A percentile compares a stretch with the other conserved stretches of the same genome.
Evolutionary conservation across 176 grass and related monocot species (phyloP).

Genomic region (Avena insularis): DNA sequence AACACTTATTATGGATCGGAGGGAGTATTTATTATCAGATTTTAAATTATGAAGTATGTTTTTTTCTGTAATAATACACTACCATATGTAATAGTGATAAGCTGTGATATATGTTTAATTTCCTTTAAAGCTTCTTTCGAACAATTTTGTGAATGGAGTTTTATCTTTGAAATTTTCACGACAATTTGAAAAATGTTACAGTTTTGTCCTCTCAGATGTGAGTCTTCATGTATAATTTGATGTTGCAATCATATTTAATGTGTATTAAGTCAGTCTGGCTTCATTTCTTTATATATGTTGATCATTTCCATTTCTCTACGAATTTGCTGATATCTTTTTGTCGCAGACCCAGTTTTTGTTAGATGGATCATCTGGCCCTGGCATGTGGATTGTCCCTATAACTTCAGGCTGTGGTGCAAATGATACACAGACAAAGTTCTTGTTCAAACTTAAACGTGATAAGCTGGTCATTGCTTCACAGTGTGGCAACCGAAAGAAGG

Average conservation of each 20-base stretch:
- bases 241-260: not conserved
- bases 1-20: too few relatives aligned
- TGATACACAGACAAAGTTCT: conserved; percentile 53
- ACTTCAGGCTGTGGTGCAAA: conserved; percentile 61
- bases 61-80: too few relatives aligned
- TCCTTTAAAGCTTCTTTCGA: too few relatives aligned
- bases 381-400: conserved; percentile 85
- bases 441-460: conserved; percentile 70
- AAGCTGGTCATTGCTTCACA: conserved; percentile 51
- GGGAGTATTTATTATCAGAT: too few relatives aligned
- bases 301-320: not conserved
- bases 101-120: too few relatives aligned
- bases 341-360: conserved; percentile 83
- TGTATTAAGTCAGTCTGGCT: not conserved
- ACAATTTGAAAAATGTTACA: too few relatives aligned
- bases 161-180: too few relatives aligned
- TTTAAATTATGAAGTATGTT: too few relatives aligned
- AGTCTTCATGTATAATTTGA: too few relatives aligned
- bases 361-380: conserved; percentile 57
- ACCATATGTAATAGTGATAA: too few relatives aligned
- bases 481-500: conserved; percentile 40
- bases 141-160: too few relatives aligned
- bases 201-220: too few relatives aligned
- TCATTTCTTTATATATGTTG: not conserved
- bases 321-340: conserved; percentile 35